Conservation (phyloP, 371 early-diverging fungal species). For the Mortierella sp. region DNA sequence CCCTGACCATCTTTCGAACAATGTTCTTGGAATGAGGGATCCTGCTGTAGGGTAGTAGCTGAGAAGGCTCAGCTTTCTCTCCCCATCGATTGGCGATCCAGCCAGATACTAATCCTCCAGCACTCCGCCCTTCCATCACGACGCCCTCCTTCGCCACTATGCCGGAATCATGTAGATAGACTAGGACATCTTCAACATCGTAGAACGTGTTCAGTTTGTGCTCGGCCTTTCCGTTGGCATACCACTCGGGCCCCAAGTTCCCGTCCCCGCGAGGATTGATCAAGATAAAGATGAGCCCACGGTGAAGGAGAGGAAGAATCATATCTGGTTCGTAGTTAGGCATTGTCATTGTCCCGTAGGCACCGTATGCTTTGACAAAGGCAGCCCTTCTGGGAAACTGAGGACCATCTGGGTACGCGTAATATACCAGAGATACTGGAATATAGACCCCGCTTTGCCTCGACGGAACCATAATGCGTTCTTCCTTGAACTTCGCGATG, state of each 20-base stretch:
- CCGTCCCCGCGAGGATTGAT: constrained; percentile 69
- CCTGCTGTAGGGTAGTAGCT: too few relatives aligned
- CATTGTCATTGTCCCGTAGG: constrained; percentile 60
- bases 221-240: constrained; percentile 55
- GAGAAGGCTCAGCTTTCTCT: constrained; percentile 6
- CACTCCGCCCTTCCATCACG: constrained; percentile 60
- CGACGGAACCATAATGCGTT: constrained; percentile 37
- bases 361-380: constrained; percentile 62
- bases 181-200: constrained; percentile 58
- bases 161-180: constrained; percentile 33
- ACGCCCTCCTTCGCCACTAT: constrained; percentile 42
- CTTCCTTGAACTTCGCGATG: constrained; percentile 42
- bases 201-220: constrained; percentile 59
- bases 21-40: constrained; percentile 30
- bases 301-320: constrained; percentile 55
- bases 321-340: constrained; percentile 39
- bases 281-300: constrained; percentile 55
- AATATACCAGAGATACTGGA: constrained; percentile 33
- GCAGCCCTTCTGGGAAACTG: constrained; percentile 39
- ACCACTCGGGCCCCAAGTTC: constrained; percentile 62
- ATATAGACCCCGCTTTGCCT: constrained; percentile 21
- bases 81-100: constrained; percentile 54
- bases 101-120: constrained; percentile 65
- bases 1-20: constrained; percentile 53
- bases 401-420: constrained; percentile 6